Evolutionary conservation across 805 yeast species (phyloP).

Genomic region (Ascoidea tarda): DNA sequence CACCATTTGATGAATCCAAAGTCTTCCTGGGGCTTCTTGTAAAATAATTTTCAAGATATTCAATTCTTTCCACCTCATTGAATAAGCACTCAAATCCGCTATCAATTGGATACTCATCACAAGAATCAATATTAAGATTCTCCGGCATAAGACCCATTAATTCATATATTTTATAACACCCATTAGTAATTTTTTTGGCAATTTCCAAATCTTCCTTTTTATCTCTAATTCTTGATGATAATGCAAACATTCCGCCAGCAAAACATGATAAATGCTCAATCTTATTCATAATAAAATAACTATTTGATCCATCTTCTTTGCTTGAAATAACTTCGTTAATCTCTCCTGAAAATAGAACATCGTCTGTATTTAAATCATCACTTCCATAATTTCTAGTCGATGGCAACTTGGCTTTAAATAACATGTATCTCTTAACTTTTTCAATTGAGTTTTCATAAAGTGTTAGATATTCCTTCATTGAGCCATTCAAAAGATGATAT

Average conservation of each 20-base stretch:
- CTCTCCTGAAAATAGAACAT: constrained; percentile 9
- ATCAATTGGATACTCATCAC: constrained; percentile 10
- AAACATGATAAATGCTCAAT: constrained; percentile 35
- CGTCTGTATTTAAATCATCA: constrained; percentile 9
- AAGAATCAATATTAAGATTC: constrained; percentile 18
- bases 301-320: constrained; percentile 7
- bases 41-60: constrained; percentile 2
- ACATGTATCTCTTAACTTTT: constrained; percentile 25
- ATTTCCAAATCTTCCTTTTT: constrained; percentile 21
- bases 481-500: constrained; percentile 26
- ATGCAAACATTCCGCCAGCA: constrained; percentile 37
- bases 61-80: constrained; percentile 8
- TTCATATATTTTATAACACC: constrained; percentile 31
- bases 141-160: constrained; percentile 32
- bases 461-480: constrained; percentile 21
- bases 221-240: constrained; percentile 26
- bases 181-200: constrained; percentile 31
- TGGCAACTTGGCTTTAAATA: constrained; percentile 31
- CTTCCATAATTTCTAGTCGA: constrained; percentile 3
- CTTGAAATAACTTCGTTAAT: constrained; percentile 12
- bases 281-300: constrained; percentile 8
- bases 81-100: constrained; percentile 13
- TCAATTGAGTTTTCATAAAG: constrained; percentile 20
- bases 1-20: too few relatives aligned
- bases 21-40: too few relatives aligned